These are phyloP conservation scores for Chytriomyces sp. DNA, from an alignment of 192 early-diverging fungal genomes.

Conservation along the genomic window DNA sequence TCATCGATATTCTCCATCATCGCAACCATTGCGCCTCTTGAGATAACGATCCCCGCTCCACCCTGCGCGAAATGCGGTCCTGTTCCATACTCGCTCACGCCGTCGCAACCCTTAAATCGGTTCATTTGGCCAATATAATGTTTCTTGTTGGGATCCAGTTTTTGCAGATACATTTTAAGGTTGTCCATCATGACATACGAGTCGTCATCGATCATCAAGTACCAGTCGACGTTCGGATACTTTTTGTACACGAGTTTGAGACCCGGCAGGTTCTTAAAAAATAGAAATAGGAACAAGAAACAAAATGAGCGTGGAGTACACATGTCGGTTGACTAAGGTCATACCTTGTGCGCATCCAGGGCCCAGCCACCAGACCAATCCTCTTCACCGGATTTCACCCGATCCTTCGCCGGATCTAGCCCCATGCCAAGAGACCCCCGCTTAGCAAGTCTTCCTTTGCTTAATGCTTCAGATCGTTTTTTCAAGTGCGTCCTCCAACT, in stretches of 20 bases:
- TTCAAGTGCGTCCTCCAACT: neutral
- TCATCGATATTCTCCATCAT: slow-evolving; percentile 43
- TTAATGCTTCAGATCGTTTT: neutral
- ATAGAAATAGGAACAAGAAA: too few species aligned
- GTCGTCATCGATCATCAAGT: slow-evolving; percentile 66
- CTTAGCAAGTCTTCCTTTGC: neutral
- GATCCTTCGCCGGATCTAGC: neutral
- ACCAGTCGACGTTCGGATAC: slow-evolving; percentile 63
- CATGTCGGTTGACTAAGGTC: too few species aligned
- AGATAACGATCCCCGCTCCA: slow-evolving; percentile 58
- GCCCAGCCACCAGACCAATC: neutral
- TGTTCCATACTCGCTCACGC: slow-evolving; percentile 47
- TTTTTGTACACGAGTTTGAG: slow-evolving; percentile 46
- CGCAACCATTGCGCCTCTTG: slow-evolving; percentile 46
- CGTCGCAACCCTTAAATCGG: slow-evolving; percentile 57
- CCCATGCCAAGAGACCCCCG: neutral
- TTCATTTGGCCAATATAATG: slow-evolving; percentile 52
- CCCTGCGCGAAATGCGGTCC: slow-evolving; percentile 65
- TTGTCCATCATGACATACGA: slow-evolving; percentile 62
- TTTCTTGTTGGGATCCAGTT: slow-evolving; percentile 40
- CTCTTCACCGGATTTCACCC: neutral
- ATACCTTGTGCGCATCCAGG: neutral
- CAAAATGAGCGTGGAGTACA: too few species aligned
- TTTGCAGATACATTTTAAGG: slow-evolving; percentile 36
- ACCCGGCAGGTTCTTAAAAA: slow-evolving; percentile 55